phyloP scores from a whole-genome alignment of 2,329 filamentous ascomycete species.

The Mycosphaerella sp. region DNA sequence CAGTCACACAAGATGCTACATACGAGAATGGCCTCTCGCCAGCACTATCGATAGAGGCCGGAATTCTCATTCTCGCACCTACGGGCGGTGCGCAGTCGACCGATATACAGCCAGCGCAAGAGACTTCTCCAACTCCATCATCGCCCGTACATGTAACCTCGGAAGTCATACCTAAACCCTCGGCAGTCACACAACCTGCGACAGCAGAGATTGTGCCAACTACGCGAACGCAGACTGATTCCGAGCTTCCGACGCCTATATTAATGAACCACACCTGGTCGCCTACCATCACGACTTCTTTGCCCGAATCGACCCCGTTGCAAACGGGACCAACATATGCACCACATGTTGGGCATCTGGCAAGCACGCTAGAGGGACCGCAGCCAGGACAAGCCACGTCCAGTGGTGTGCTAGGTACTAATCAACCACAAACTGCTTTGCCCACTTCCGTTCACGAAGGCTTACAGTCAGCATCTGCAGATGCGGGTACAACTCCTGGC shows the following conservation, averaged over 20 bases:
- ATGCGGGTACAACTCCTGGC: neutral
- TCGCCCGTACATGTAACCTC: too few species aligned
- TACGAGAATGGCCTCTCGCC: neutral
- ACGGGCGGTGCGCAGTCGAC: neutral
- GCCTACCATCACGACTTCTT: neutral
- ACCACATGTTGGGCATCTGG: neutral
- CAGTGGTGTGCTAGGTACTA: neutral
- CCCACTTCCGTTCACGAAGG: neutral
- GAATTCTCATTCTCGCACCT: neutral
- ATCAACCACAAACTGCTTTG: neutral
- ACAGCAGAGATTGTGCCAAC: neutral
- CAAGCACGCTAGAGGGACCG: neutral
- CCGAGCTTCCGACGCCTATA: neutral
- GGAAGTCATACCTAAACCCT: neutral
- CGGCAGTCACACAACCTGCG: neutral
- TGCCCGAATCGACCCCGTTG: too few species aligned
- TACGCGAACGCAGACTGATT: neutral
- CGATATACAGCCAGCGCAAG: neutral
- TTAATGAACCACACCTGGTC: neutral
- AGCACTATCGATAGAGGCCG: neutral
- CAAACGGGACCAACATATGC: neutral
- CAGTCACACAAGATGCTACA: neutral
- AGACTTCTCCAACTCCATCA: neutral
- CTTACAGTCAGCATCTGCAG: neutral
- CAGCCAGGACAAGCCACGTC: neutral